Evolutionary conservation across 208 protist species (phyloP).

Genomic region (Tritrichomonas foetus): DNA sequence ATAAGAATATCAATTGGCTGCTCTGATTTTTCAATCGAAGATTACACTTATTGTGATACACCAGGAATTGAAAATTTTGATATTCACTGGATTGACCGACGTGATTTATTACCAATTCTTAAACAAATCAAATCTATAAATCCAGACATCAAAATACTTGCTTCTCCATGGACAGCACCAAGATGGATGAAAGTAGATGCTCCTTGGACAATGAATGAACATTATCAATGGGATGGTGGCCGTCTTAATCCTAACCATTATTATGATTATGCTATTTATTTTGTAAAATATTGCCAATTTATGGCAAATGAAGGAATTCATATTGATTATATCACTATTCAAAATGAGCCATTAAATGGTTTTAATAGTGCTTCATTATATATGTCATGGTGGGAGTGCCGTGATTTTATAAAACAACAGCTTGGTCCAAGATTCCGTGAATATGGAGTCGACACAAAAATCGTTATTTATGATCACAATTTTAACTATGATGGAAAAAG

Average conservation of each 20-base stretch:
- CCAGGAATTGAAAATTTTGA: not conserved
- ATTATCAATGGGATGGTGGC: not conserved
- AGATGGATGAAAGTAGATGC: not conserved
- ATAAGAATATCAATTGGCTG: conserved; percentile 19
- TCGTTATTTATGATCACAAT: not conserved
- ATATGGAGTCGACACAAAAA: not conserved
- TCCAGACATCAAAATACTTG: not conserved
- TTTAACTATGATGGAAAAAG: not conserved
- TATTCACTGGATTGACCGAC: not conserved
- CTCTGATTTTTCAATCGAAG: not conserved
- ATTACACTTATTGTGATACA: conserved; percentile 35
- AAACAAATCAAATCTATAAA: not conserved
- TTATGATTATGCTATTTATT: conserved; percentile 21
- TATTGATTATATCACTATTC: not conserved
- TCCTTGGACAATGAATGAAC: not conserved
- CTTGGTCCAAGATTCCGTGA: not conserved
- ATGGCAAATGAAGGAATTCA: not conserved
- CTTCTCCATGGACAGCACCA: not conserved
- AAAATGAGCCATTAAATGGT: not conserved
- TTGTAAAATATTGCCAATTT: not conserved
- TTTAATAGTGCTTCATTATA: not conserved
- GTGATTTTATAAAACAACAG: not conserved
- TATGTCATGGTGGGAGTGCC: not conserved
- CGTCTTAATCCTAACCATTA: not conserved
- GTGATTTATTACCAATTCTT: not conserved